Evolutionary conservation across 176 grass and related monocot genomes (phyloP), one percentile per base, ranked within the genome.

Genomic region (Triticum urartu): DNA sequence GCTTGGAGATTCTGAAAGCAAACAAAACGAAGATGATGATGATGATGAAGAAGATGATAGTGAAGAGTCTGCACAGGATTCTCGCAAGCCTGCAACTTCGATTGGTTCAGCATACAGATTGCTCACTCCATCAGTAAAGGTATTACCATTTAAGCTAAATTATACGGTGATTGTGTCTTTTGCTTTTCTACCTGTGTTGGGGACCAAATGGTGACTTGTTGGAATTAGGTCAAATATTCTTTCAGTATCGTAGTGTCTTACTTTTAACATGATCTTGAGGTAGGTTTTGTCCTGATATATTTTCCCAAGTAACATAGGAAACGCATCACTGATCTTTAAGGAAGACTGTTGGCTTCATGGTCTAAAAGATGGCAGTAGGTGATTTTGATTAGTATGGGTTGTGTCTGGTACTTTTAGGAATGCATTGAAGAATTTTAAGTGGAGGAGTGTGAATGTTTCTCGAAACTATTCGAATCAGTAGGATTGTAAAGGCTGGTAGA

Each of bases 91-190:
- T 82, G 94, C 92, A 88, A 93, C 92, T 89, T 91, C 94, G 18
- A 78, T 99, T 68, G 38, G 90, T 82, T 94, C 97, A 78, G 97
- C 97, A 60, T 99, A 99, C 84, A 95, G 92, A 92, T 87, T 99
- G 79, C 97, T 99, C 79, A 99, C 97, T 7, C 94, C 97, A 8
- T 96, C 97, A 48, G 83, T 99, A 33, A 99, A 99, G 94, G 94
- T 98, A 90, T 78, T 11, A 56, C 38, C 4, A 38, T 72, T 60
- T 65, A 68, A 25, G 47, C 72, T 75, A 64, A 77, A 74, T 45
- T 67, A 43, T 21, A 14, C 5, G 24, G 18, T 40, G 15, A 4
- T 85, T 81, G 26, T 56, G 58, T 74, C 28, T 28, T 6, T 72
- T 61, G 11, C 50, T 84, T 68, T 30, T 86, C 22, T 52, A 79